phyloP scores from a whole-genome alignment of 2,329 filamentous ascomycete genomes.

The Acrodontium crateriforme region DNA sequence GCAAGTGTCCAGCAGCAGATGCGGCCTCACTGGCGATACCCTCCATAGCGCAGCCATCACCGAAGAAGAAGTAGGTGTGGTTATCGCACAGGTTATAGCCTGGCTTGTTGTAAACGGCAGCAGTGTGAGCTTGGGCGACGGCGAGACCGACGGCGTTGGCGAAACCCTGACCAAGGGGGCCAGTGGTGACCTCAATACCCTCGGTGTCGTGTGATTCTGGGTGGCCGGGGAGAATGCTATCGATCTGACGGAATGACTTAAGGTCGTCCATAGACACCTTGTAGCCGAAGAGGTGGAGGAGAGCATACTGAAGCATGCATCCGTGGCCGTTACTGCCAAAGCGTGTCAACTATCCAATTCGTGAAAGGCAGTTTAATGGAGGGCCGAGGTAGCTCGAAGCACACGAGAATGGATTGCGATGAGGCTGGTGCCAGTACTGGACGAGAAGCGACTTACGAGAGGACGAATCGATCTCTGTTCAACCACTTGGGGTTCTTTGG shows the following conservation, averaged over 20 bases:
- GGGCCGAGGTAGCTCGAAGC: too few species aligned
- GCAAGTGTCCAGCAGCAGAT: conserved; percentile 85
- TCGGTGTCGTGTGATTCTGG: conserved; percentile 94
- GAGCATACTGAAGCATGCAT: conserved; percentile 98
- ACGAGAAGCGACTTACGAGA: conserved; percentile 59
- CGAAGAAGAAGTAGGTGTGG: conserved; percentile 94
- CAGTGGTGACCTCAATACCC: conserved; percentile 94
- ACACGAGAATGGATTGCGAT: too few species aligned
- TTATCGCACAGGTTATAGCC: conserved; percentile 85
- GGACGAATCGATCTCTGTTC: conserved; percentile 96
- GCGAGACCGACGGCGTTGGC: conserved; percentile 95
- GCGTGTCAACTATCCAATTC: too few species aligned
- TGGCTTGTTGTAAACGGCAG: conserved; percentile 90
- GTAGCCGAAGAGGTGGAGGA: conserved; percentile 95
- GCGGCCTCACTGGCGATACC: conserved; percentile 88
- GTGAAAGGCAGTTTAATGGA: too few species aligned
- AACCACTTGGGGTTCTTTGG: conserved; percentile 96
- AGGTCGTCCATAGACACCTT: conserved; percentile 74
- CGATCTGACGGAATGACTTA: conserved; percentile 77
- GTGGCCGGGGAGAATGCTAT: conserved; percentile 84
- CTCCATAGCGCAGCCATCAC: conserved; percentile 98
- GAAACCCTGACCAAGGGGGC: conserved; percentile 94
- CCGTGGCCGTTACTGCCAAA: conserved; percentile 77
- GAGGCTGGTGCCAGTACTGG: not conserved
- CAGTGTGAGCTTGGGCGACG: conserved; percentile 87